Evolutionary conservation across 1,284 basidiomycete genomes (phyloP), one percentile per base, ranked within the genome.

Genomic region (Irpex lacteus): DNA sequence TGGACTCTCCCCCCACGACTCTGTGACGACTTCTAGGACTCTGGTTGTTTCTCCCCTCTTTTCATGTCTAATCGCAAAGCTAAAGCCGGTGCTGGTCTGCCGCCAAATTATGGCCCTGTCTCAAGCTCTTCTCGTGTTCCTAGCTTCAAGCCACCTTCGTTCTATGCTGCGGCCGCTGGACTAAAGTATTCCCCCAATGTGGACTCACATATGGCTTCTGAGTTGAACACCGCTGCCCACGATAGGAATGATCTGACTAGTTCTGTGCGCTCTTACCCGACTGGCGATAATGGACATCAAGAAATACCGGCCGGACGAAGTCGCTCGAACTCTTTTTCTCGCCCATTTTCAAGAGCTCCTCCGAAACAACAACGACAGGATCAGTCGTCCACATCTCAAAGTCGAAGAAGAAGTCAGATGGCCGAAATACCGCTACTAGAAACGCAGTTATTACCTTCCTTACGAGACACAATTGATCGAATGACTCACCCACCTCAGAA

Each of bases 401-500:
- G 68, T 1, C 75, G 77, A 55, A 80, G 80, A 36, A 78, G 78
- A 68, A 85, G 82, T 66, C 77, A 82, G 59, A 74, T 85, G 19
- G 78, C 75, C 3, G 82, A 83, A 60, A 73, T 90, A 2, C 85
- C 85, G 2, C 74, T 84, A 21, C 72, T 89, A 26, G 89, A 91
- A 68, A 77, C 83, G 0, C 83, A 88, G 36, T 77, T 91, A 9
- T 73, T 91, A 32, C 89, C 89, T 7, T 87, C 88, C 21, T 76
- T 91, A 40, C 79, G 83, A 40, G 89, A 91, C 65, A 91, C 89
- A 0, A 82, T 91, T 44, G 82, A 87, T 67, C 82, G 83, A 54
- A 91, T 91, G 89, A 91, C 89, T 3, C 74, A 77, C 37, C 69
- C 68, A 6, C 70, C 66, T 4, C 55, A 9, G 18, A 40, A 34